Evolutionary conservation across 176 grass and related monocot species (phyloP).

Genomic region (Phoenix dactylifera): DNA sequence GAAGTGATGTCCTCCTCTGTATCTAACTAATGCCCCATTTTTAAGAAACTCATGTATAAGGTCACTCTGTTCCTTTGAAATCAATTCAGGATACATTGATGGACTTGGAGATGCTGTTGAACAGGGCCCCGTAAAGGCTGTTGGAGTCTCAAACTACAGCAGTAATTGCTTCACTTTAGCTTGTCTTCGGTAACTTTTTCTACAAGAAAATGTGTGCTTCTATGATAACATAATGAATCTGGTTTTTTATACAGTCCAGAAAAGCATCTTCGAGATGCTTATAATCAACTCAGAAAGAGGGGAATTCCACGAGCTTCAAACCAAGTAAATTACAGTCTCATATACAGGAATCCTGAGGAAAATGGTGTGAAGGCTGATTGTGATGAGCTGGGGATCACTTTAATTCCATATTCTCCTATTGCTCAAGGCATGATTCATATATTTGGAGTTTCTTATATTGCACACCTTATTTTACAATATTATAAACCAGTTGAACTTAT

Average conservation of each 20-base stretch:
- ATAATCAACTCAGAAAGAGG: constrained; percentile 57
- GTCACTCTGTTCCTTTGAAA: constrained; percentile 6
- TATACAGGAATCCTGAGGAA: constrained; percentile 53
- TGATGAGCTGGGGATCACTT: constrained; percentile 64
- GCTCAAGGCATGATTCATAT: constrained; percentile 36
- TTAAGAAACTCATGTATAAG: too few species aligned
- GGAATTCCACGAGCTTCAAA: constrained; percentile 63
- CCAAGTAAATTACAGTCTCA: constrained; percentile 74
- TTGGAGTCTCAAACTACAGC: constrained; percentile 93
- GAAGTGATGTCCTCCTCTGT: background rate
- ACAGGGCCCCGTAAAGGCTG: constrained; percentile 80
- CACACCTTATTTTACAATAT: too few species aligned
- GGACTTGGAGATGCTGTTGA: constrained; percentile 92
- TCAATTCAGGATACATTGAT: constrained; percentile 62
- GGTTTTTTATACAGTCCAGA: constrained; percentile 10
- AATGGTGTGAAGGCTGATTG: constrained; percentile 64
- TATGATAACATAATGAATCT: background rate
- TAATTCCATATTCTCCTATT: constrained; percentile 75
- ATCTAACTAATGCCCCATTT: too few species aligned
- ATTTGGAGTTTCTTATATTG: background rate
- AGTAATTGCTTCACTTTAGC: constrained; percentile 28
- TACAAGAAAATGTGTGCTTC: too few species aligned
- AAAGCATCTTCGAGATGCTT: constrained; percentile 55
- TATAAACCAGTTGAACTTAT: too few species aligned
- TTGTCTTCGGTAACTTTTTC: background rate